Evolutionary conservation across 352 stramenopile genomes (phyloP), one percentile per base, ranked within the genome.

Genomic region (Hyaloperonospora brassicae): DNA sequence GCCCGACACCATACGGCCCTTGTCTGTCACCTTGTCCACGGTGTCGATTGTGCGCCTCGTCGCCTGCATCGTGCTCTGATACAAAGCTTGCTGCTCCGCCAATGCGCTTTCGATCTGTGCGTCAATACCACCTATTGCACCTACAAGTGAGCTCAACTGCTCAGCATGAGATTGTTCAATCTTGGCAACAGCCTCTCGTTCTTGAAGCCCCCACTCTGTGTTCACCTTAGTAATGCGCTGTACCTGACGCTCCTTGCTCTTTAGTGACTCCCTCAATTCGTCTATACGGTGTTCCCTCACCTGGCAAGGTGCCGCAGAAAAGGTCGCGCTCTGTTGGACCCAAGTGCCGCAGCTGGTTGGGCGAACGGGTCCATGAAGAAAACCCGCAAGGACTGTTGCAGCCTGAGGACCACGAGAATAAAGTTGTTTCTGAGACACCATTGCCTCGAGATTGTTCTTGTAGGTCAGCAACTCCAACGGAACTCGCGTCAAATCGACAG

Each of bases 391-490:
- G 9, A 86, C 66, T 21, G 61, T 71, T 2, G 72, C 59, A 25
- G 67, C 60, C 13, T 79, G 65, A 36, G 76, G 75, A 0, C 79
- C 79, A 23, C 76, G 76, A 11, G 79, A 70, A 89, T 58, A 35
- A 89, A 89, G 46, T 85, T 74, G 60, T n/a, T 87, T 87, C 52
- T 89, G 79, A 2, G 79, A 89, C 11, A 86, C 62, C 71, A 89
- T 79, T 9, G 79, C 79, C 41, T 89, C 79, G 3, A 89, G 36
- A 34, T 89, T 89, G 55, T 68, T 85, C 57, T 87, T 86, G 66
- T 89, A 89, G 5, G 79, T 85, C 38, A 89, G 34, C 38, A 89
- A 49, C 55, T 89, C 74, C 21, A 87, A 57, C 8, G 79, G 79
- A 14, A 89, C 65, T 30, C 61, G 61, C 14, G 64, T 73, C 8